Evolutionary conservation across 1,284 basidiomycete species (phyloP).

Genomic region (Apiotrichum brassicae): DNA sequence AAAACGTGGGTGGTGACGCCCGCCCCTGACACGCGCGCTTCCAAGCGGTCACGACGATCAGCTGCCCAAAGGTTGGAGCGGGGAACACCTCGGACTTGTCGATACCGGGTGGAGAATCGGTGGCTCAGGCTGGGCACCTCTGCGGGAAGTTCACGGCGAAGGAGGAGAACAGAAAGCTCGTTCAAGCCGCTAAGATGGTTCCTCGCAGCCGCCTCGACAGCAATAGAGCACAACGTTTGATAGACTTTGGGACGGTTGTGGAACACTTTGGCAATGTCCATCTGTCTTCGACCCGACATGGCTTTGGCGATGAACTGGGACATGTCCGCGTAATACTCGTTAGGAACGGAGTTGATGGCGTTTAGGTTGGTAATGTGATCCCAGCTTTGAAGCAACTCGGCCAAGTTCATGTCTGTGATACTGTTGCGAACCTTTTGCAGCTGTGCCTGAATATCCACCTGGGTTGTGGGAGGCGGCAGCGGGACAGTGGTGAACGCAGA

Average conservation of each 20-base stretch:
- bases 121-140: conserved; percentile 9
- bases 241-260: conserved; percentile 8
- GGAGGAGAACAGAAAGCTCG: conserved; percentile 17
- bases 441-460: too few relatives aligned
- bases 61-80: too few relatives aligned
- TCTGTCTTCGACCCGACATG: background rate
- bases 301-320: conserved; percentile 9
- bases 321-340: conserved; percentile 7
- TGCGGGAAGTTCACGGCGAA: conserved; percentile 16
- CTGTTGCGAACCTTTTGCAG: background rate
- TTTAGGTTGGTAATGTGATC: conserved; percentile 6
- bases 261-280: conserved; percentile 6
- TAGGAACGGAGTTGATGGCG: background rate
- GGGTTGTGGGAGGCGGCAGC: too few relatives aligned
- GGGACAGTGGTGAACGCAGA: too few relatives aligned
- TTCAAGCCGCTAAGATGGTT: conserved; percentile 19
- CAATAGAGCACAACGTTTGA: conserved; percentile 18
- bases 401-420: background rate
- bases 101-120: background rate
- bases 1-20: too few relatives aligned
- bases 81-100: too few relatives aligned
- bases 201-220: conserved; percentile 22
- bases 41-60: too few relatives aligned
- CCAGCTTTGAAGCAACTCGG: conserved; percentile 9
- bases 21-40: too few relatives aligned